phyloP scores from a whole-genome alignment of 1,284 basidiomycete species.

The Fomes fomentarius region DNA sequence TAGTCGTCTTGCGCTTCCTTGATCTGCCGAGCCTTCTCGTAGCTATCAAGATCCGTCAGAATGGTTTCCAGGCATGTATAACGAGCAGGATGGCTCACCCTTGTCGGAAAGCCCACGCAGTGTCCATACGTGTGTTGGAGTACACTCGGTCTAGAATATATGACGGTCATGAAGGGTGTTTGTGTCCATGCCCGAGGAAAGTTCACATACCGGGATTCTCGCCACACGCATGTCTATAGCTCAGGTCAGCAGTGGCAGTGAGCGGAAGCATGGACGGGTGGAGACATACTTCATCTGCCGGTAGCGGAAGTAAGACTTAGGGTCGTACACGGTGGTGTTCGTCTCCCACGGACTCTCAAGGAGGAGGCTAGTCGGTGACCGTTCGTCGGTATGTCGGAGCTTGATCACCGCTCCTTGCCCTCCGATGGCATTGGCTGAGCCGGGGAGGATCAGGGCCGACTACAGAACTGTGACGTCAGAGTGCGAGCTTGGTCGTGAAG shows the following conservation, averaged over 20 bases:
- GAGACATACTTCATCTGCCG: conserved; percentile 47
- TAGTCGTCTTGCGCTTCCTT: conserved; percentile 79
- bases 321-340: conserved; percentile 35
- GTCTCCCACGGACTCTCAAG: conserved; percentile 49
- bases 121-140: conserved; percentile 59
- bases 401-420: conserved; percentile 51
- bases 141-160: conserved; percentile 31
- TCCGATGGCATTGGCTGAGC: conserved; percentile 49
- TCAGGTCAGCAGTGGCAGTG: too few species aligned
- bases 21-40: conserved; percentile 75
- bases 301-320: conserved; percentile 40
- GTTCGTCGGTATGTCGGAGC: conserved; percentile 44
- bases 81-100: conserved; percentile 22
- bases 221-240: conserved; percentile 30
- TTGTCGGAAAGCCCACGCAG: conserved; percentile 59
- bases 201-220: conserved; percentile 37
- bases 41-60: conserved; percentile 37
- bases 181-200: not conserved
- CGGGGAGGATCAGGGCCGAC: conserved; percentile 48
- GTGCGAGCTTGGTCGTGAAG: too few species aligned
- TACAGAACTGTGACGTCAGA: not conserved
- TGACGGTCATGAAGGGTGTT: not conserved
- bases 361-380: conserved; percentile 46
- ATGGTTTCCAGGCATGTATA: not conserved
- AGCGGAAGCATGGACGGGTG: not conserved